Base-by-base conservation (phyloP, 2,329 filamentous ascomycete genomes). In the Talaromyces sp. region DNA sequence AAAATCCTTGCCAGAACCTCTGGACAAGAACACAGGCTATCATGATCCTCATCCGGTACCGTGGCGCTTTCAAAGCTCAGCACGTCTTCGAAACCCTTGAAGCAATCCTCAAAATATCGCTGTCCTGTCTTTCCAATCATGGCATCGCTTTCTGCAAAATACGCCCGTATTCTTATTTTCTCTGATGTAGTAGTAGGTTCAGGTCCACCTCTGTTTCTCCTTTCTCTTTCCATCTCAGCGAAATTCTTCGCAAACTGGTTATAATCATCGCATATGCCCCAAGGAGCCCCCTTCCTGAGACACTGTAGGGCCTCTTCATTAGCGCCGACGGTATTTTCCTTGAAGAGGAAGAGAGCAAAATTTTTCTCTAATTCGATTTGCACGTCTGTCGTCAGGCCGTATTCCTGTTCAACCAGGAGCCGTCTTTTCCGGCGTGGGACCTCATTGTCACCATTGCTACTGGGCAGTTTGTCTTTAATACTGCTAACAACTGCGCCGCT, bases 41-140 rank as follows among this genome's bases (percentile, higher is more conserved):
- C 77, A 68, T 80, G 78, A 62, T 77, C 69, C 9, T 72, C 70
- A 1, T 64, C 71, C 6, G 66, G 21, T 10, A 73, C 60, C 8
- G 64, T 63, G 13, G 5, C 61, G 17, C 63, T 66, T n/a, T 64
- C 54, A n/a, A 78, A 74, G 46, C 73, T 67, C 28, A 78, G 63
- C 0, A 61, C 63, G 8, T 63, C 63, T 2, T 63, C 63, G 11
- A 69, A 63, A 4, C 53, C 62, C 19, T 53, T 61, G 74, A 75
- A 80, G 56, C 75, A 76, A 3, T 69, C 46, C 57, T 78, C 69
- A 51, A 78, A 76, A 65, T 78, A 80, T 40, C 65, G 56, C 64
- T 71, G 69, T 2, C 78, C 78, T 11, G 66, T 66, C 43, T 69
- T 69, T 0, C 75, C 76, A 45, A 76, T 75, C 73, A 80, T 69